Evolutionary conservation across 768 basidiomycete genomes (phyloP), one percentile per base, ranked within the genome.

Genomic region (Lactarius evosmus): DNA sequence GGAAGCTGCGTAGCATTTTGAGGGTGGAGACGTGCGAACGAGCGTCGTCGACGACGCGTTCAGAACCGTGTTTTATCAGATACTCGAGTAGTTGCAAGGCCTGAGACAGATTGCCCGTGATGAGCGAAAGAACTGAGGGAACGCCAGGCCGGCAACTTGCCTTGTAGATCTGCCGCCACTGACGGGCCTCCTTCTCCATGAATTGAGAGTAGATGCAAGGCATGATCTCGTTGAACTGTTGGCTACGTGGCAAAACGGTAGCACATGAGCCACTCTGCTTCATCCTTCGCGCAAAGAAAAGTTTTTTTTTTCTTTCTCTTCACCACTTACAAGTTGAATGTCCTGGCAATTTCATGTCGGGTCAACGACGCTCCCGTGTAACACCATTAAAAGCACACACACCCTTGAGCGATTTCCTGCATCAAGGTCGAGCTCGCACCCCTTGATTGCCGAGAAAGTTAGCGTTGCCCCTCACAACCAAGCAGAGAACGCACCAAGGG

Each of bases 121-220:
- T 29, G 12, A 36, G 54, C 27, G 3, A n/a, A 33, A 55, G 29
- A 59, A 54, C 56, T 8, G 8, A 30, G 8, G 30, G 33, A 33
- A 14, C 16, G 2, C 16, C 46, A 27, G 30, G 19, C 36, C 17
- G 14, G 50, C 32, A 36, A 50, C 78, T 22, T 44, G 86, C 93
- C 82, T 99, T 99, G 83, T 99, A 99, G 62, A 99, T 98, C 75
- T 99, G 95, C 38, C 97, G 82, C 97, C 97, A 99, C 73, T 99
- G 93, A 25, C 90, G 81, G 0, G 97, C 97, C 76, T 99, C 97
- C 77, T 98, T 98, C 75, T 98, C 93, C 87, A 95, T 96, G 75
- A 96, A 97, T 30, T 93, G 85, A 9, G 86, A 82, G 75, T 97
- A 98, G 69, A 98, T 97, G 71, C 85, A 87, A 4, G 97, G 96